Evolutionary conservation across 1,284 basidiomycete species (phyloP), one percentile per base, ranked within the genome.

Genomic region (Malassezia restricta): DNA sequence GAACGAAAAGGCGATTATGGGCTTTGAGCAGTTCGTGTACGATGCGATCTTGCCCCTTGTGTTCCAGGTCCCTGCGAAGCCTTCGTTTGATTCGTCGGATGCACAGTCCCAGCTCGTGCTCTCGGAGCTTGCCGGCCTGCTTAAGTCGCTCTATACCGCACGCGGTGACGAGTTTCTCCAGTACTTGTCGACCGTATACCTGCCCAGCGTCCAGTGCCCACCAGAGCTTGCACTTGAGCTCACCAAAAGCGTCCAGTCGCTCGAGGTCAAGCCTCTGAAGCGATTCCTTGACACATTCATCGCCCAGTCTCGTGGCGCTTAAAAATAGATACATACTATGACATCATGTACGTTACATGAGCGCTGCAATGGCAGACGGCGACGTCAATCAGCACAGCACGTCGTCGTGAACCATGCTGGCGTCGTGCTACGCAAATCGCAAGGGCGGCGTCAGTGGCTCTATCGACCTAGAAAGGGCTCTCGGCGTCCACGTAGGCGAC

Each of bases 11-110:
- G 48, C 28, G 12, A 14, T 98, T 28, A 87, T 88, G 11, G 92
- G 92, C 1, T 98, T 96, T 69, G 89, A 95, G 63, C 79, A 81
- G 11, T 94, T 94, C 71, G 80, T 95, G 45, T 99, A 98, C 73
- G 85, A 92, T 61, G 81, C 83, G 8, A 76, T 95, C 39, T 77
- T 96, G 46, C 87, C 87, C 4, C 77, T 83, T 1, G 83, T 84
- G 31, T 95, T 99, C 72, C 79, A 82, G 20, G 82, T 95, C 5
- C 82, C 90, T 0, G 83, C 85, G 9, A 78, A 80, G 20, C 80
- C 84, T 0, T 79, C 82, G 39, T 90, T 96, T 70, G 92, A 92
- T 68, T 78, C 86, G 61, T 85, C 85, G 65, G 88, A 92, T 66
- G 88, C 87, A 5, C 87, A 90, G 51, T 47, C 62, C 71, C 61